A percentile compares a stretch with the other conserved stretches of the same genome.
phyloP scores from a whole-genome alignment of 2,329 filamentous ascomycete genomes.

The Colletotrichum lupini region DNA sequence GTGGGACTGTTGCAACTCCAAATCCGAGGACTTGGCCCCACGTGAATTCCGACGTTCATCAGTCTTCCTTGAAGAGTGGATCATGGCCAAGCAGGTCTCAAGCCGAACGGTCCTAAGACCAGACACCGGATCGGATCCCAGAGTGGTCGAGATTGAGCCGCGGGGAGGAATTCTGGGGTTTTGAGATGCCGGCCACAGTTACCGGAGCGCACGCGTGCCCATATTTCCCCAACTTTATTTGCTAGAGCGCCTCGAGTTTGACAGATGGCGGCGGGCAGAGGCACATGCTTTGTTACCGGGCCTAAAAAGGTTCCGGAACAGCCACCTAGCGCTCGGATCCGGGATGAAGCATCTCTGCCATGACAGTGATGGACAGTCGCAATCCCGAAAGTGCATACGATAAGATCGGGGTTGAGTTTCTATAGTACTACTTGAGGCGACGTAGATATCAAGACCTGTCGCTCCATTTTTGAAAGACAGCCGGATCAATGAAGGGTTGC shows the following conservation, averaged over 20 bases:
- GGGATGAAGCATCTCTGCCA: background rate
- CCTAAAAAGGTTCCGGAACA: background rate
- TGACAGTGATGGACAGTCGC: background rate
- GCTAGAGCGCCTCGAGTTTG: background rate
- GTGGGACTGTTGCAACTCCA: background rate
- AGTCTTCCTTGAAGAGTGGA: background rate
- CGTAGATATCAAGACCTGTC: slow-evolving; percentile 3
- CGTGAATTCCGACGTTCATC: background rate
- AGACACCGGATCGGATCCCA: background rate
- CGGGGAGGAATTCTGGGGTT: background rate
- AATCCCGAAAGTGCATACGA: background rate
- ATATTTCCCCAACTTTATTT: background rate
- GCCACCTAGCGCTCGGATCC: background rate
- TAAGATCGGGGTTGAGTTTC: background rate
- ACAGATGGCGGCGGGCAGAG: background rate
- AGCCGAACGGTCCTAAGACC: background rate
- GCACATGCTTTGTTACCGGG: background rate
- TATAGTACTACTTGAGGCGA: background rate
- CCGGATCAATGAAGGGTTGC: slow-evolving; percentile 38
- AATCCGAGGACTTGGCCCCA: background rate
- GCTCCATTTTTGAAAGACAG: slow-evolving; percentile 32
- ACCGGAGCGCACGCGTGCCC: background rate
- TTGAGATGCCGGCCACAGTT: background rate
- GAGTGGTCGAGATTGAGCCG: background rate
- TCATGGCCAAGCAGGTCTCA: background rate